A percentile compares a stretch with the other conserved stretches of the same genome.
Conservation (phyloP, 2,329 filamentous ascomycete species). For the Gnomoniopsis smithogilvyi region DNA sequence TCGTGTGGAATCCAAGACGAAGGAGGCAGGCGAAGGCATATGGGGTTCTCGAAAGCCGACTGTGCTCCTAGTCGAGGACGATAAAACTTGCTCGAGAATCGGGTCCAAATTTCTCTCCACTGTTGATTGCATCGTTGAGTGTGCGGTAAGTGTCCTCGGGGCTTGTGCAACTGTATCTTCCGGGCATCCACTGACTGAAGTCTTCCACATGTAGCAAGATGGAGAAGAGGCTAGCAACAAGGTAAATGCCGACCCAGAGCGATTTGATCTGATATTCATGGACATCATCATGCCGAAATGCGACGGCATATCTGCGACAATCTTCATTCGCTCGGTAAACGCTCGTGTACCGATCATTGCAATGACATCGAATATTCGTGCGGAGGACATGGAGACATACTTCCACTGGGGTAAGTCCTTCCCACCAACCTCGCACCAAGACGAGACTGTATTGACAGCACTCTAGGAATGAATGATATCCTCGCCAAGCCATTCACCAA, state of each 20-base stretch:
- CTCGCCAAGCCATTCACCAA: conserved; percentile 95
- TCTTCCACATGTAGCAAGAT: conserved; percentile 60
- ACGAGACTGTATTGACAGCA: background rate
- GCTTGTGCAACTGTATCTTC: background rate
- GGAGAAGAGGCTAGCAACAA: conserved; percentile 90
- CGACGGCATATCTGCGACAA: conserved; percentile 91
- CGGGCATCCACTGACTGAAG: conserved; percentile 7
- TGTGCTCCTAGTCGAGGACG: conserved; percentile 87
- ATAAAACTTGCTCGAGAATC: conserved; percentile 64
- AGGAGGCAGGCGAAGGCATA: conserved; percentile 37
- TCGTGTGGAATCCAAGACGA: conserved; percentile 34
- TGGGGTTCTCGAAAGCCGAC: conserved; percentile 67
- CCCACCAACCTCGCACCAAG: conserved; percentile 6
- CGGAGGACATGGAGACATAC: conserved; percentile 95
- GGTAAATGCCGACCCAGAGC: conserved; percentile 52
- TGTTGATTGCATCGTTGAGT: conserved; percentile 65
- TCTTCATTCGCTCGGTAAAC: conserved; percentile 86
- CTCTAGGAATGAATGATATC: conserved; percentile 90
- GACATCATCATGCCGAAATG: conserved; percentile 97
- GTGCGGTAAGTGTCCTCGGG: conserved; percentile 50
- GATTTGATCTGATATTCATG: conserved; percentile 74
- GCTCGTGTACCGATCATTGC: conserved; percentile 85
- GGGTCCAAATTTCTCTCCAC: conserved; percentile 65
- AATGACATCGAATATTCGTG: conserved; percentile 98
- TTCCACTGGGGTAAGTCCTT: conserved; percentile 80